Conservation (phyloP, 345 rosid genomes). For the Clausena lansium region DNA sequence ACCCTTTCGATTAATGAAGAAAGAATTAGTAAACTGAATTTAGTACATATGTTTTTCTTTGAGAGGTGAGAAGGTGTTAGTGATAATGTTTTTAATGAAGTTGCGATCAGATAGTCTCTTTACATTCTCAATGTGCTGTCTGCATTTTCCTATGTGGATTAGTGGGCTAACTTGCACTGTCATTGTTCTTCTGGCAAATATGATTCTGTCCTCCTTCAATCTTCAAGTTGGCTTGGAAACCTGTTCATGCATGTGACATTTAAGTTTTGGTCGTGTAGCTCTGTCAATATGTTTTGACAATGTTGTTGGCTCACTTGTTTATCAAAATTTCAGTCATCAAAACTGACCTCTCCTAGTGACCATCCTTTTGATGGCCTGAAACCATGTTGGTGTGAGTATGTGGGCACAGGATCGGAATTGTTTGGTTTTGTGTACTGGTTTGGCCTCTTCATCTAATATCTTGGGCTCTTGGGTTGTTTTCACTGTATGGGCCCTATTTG, state of each 20-base stretch:
- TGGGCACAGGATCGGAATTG: background rate
- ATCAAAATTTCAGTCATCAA: background rate
- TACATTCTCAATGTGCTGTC: background rate
- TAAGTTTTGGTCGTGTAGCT: background rate
- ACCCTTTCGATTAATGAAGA: no score
- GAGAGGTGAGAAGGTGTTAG: no score
- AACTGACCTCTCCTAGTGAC: background rate
- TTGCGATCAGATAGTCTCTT: background rate
- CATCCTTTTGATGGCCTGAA: background rate
- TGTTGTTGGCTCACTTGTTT: background rate
- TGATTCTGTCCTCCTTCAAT: background rate
- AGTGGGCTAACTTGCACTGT: background rate
- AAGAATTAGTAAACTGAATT: no score
- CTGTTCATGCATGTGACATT: background rate
- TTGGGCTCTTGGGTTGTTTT: no score
- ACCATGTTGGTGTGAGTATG: background rate
- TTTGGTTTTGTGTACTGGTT: no score
- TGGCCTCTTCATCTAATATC: no score
- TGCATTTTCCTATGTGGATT: background rate
- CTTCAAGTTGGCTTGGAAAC: constrained; percentile 3
- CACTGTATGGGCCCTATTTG: background rate
- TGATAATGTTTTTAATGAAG: background rate
- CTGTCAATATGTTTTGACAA: background rate
- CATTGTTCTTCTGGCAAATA: constrained; percentile 5
- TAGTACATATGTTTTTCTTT: no score